Percentiles rank a stretch among this genome's conserved stretches.
Evolutionary conservation across 352 stramenopile species (phyloP).

Genomic region (Pythium myriotylum): DNA sequence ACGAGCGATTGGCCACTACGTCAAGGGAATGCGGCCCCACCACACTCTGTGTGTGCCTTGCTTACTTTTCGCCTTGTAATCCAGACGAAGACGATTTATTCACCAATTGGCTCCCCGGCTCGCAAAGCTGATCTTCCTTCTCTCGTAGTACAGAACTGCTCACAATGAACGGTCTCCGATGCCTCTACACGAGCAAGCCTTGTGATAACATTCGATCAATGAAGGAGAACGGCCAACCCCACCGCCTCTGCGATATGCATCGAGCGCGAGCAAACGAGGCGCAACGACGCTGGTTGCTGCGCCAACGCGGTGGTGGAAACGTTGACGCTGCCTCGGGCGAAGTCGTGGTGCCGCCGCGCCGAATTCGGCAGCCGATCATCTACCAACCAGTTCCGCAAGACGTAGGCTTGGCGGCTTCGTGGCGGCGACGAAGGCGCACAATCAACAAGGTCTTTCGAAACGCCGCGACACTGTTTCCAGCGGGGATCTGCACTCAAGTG

Average conservation of each 20-base stretch:
- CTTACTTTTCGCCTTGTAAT: too few species aligned
- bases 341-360: not conserved
- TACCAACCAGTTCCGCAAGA: not conserved
- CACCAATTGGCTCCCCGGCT: too few species aligned
- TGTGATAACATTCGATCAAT: conserved; percentile 12
- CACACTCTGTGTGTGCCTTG: too few species aligned
- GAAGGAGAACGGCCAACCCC: conserved; percentile 24
- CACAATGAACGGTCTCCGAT: not conserved
- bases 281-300: conserved; percentile 1
- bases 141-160: too few species aligned
- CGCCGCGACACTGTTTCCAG: not conserved
- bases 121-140: too few species aligned
- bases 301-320: not conserved
- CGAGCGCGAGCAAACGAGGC: conserved; percentile 10
- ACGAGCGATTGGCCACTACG: too few species aligned
- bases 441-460: not conserved
- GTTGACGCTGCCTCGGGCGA: not conserved
- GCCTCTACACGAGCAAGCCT: conserved; percentile 14
- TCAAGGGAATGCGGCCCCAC: too few species aligned
- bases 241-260: conserved; percentile 23
- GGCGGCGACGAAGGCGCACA: not conserved
- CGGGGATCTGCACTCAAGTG: too few species aligned
- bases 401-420: not conserved
- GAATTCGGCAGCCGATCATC: not conserved
- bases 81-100: too few species aligned